Evolutionary conservation across 768 basidiomycete genomes (phyloP), one percentile per base, ranked within the genome.

Genomic region (Lactarius sp.): DNA sequence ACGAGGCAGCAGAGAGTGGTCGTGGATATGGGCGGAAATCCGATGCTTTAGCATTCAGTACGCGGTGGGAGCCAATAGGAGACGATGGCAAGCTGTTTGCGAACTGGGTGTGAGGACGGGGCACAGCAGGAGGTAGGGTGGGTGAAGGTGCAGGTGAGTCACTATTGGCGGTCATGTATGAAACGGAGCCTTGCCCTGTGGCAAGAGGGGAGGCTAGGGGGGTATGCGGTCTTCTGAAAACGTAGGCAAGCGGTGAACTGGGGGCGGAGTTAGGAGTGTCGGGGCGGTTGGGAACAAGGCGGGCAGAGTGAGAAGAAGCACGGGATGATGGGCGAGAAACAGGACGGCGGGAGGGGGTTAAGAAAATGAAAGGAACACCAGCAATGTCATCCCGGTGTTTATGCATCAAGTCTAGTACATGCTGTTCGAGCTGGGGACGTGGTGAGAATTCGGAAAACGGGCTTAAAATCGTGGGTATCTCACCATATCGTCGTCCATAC

Each of bases 321-420:
- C 90, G 81, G 52, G 90, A 92, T 42, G 88, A 90, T 16, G 90
- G 89, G 10, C 90, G 84, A 12, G 90, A 91, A 56, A 87, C 81
- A 36, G 90, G 90, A 20, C 90, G 84, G 64, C 87, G 81, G 37
- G 86, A 89, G 22, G 89, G 88, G 5, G 89, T 92, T 54, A 93
- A 78, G 75, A 88, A 90, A 60, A 92, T 77, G 72, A 93, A 93
- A 0, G 90, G 90, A 6, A 91, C 87, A 20, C 88, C 88, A 13
- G 87, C 85, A 46, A 88, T 77, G 77, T 92, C 87, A 80, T 96
- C 94, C 65, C 85, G 81, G 74, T 94, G 91, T 75, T 90, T 89
- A 77, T 98, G 95, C 95, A 98, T 97, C 66, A 97, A 82, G 71
- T 96, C 93, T 20, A 98, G 79, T 62, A 94, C 91, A 72, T 87